Evolutionary conservation across 257 asterid genomes (phyloP), one percentile per base, ranked within the genome.

Genomic region (Marsdenia floribunda): DNA sequence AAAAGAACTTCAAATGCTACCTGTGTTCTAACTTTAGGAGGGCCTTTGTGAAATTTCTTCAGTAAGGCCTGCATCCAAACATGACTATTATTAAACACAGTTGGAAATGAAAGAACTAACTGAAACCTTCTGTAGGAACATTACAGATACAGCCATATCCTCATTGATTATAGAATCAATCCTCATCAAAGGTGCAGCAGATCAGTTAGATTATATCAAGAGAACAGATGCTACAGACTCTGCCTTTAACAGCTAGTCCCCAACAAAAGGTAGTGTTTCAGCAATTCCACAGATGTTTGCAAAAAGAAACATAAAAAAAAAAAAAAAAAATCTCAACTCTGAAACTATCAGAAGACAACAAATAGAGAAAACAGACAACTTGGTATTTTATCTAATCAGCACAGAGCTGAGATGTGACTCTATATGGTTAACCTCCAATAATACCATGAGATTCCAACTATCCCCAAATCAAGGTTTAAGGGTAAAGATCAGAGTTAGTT

Each of bases 11-110:
- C 29, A 8, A 68, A 70, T 71, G 73, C 73, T 85, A 95, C 99
- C 97, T 95, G 99, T 75, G 98, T 95, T 88, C 98, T 85, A 84
- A 95, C 98, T 85, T 84, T 92, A 69, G 96, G 94, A 76, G 93
- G 96, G 71, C 99, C 99, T 73, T 80, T 90, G 87, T 92, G 96
- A 86, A 90, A 92, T 83, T 90, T 87, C 83, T 92, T 95, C 78
- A 95, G 85, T 79, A 95, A 87, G 68, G 90, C 84, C 99, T 95
- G 96, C 91, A 88, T 77, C 76, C 55, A 74, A 74, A 64, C 63
- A 73, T 66, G 73, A 75, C 57, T 68, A 60, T 57, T 61, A 75
- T 73, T 61, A 75, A 37, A 73, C 69, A 49, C 70, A 80, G 55
- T 53, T 71, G 75, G 38, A 75, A 38, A 47, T 47, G 54, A 14